phyloP scores from a whole-genome alignment of 2,329 filamentous ascomycete species.

The Fusarium virguliforme region DNA sequence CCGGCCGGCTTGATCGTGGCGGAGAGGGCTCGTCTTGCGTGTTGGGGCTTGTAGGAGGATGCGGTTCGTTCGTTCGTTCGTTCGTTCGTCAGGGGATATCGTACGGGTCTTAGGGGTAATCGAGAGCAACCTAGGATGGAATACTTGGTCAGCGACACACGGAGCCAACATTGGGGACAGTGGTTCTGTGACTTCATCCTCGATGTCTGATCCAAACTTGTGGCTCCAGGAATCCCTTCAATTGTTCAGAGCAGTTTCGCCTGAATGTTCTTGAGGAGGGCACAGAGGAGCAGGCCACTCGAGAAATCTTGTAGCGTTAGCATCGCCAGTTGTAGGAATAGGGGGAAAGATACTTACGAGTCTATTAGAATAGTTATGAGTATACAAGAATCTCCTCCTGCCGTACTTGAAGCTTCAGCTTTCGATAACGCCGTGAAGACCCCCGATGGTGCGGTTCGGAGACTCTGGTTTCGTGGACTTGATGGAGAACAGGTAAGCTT shows the following conservation, averaged over 20 bases:
- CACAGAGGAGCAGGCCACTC: too few species aligned
- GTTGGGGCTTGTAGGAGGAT: slow-evolving; percentile 8
- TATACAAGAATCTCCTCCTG: too few species aligned
- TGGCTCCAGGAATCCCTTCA: background rate
- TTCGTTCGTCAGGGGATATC: slow-evolving; percentile 40
- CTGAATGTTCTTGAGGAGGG: too few species aligned
- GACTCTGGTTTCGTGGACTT: background rate
- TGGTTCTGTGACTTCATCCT: slow-evolving; percentile 15
- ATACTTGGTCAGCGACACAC: slow-evolving; percentile 42
- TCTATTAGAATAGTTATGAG: too few species aligned
- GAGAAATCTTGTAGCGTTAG: too few species aligned
- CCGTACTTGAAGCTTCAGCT: too few species aligned
- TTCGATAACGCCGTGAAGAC: background rate
- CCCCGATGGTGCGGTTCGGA: background rate
- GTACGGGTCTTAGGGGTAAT: slow-evolving; percentile 23
- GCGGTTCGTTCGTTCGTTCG: slow-evolving; percentile 29
- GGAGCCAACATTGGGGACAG: slow-evolving; percentile 38
- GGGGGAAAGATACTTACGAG: too few species aligned
- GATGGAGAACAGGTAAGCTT: too few species aligned
- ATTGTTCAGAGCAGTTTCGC: too few species aligned
- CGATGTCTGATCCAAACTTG: background rate
- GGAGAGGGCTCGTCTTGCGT: slow-evolving; percentile 19
- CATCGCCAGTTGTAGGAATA: too few species aligned
- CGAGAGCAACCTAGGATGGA: slow-evolving; percentile 24
- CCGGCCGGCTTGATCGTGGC: background rate